Base-by-base conservation (phyloP, 2,329 filamentous ascomycete genomes). In the Whalleya microplaca region DNA sequence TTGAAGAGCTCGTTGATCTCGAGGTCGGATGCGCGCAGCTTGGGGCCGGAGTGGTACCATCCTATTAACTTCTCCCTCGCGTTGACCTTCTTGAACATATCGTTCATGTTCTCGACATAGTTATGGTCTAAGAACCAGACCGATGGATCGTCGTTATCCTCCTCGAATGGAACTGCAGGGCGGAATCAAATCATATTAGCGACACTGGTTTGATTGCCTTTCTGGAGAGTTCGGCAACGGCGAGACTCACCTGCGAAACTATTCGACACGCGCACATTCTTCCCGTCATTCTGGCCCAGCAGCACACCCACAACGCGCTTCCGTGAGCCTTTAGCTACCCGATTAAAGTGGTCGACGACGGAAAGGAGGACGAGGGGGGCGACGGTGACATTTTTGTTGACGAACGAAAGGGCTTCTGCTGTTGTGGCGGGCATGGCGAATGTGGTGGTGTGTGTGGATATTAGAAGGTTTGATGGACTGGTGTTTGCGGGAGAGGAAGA, bases 21-120 rank as follows among this genome's bases (percentile, higher is more conserved):
- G 66, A 99, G 80, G 81, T 99, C 95, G 45, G 95, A 97, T 53
- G 93, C 94, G 72, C 95, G 88, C 71, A 99, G 83, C 83, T 98
- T 99, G 41, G 95, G 95, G 42, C 95, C 95, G 19, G 95, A 96
- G 78, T 99, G 95, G 77, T 99, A 99, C 95, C 95, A 99, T 72
- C 95, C 95, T 83, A 99, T 96, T 75, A 99, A 84, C 86, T 98
- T 98, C 81, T 99, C 95, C 63, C 91, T 84, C 59, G 95, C 95
- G 80, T 99, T 99, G 83, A 99, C 93, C 80, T 98, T 98, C 83
- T 99, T 99, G 85, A 99, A 99, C 95, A 99, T 99, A 77, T 98
- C 95, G 79, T 95, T 96, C 95, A 99, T 99, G 68, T 89, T 91
- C 78, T 99, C 95, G 76, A 99, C 91, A 72, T 97, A 99, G 84